Evolutionary conservation across 805 yeast species (phyloP), one percentile per base, ranked within the genome.

Genomic region (Spathaspora sp.): DNA sequence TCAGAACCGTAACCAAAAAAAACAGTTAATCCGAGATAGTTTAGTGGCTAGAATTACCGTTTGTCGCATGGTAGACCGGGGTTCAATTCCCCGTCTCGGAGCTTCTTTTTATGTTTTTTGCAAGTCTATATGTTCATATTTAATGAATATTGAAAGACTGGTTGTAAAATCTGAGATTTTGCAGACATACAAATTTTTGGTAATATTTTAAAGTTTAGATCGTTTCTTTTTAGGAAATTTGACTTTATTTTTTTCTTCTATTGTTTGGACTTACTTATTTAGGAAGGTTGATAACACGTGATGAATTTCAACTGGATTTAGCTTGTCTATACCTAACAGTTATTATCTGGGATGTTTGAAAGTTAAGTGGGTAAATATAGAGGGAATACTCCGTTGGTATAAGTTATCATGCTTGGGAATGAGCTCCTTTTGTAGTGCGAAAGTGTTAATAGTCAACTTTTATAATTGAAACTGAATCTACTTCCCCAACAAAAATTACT

Each of bases 51-150:
- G 59, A 56, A 56, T 56, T 56, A 56, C 59, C 59, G 59, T 54
- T 56, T 56, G 59, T 56, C 59, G 59, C 59, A 54, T 56, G 59
- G 59, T 56, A 56, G 59, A 56, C 59, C 59, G 57, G 59, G 59
- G 59, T 56, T 56, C 59, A 56, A 56, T 56, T 56, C 59, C 59
- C 59, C 57, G 59, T 56, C 59, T 52, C 57, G 59, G 59, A 56
- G 59, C 51, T 35, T 43, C 49, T 49, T 43, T 47, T 46, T 46
- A 20, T 42, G 6, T 23, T 23, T 35, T 35, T 35, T 11, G 8
- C 16, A 14, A 14, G 18, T 16, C 26, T 35, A 35, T 7, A 35
- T 35, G 40, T 10, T 31, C n/a, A 35, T 35, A 35, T n/a, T 35
- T n/a, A 35, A 35, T 12, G 11, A 29, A 5, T 29, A 29, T 29